Evolutionary conservation across 495 filamentous ascomycete species (phyloP).

Genomic region (Penicillium bialowiezense): DNA sequence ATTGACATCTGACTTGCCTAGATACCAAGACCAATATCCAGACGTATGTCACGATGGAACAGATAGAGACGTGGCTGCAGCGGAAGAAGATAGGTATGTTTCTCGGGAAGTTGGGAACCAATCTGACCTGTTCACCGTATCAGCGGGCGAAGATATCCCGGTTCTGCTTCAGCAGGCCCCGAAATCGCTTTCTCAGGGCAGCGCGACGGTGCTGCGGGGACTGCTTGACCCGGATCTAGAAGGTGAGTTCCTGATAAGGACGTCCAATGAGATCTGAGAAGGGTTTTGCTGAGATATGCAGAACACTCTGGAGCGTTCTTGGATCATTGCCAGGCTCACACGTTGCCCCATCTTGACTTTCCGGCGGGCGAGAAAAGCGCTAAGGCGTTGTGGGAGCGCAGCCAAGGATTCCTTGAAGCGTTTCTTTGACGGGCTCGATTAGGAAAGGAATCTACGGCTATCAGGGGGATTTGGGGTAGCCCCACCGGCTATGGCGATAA

Average conservation of each 20-base stretch:
- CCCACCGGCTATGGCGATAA: too few relatives aligned
- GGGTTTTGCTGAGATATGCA: background rate
- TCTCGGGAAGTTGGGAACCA: background rate
- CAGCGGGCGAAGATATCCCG: slow-evolving; percentile 19
- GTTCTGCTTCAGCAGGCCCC: slow-evolving; percentile 21
- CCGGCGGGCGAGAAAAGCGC: slow-evolving; percentile 34
- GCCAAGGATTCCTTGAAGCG: slow-evolving; percentile 44
- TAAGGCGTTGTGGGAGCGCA: slow-evolving; percentile 45
- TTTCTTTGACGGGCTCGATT: background rate
- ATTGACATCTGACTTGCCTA: background rate
- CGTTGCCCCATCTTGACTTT: slow-evolving; percentile 23
- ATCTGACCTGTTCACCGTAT: background rate
- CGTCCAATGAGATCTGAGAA: background rate
- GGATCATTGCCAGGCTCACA: slow-evolving; percentile 28
- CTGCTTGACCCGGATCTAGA: slow-evolving; percentile 23
- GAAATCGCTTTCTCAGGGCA: slow-evolving; percentile 19
- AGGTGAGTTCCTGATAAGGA: slow-evolving; percentile 11
- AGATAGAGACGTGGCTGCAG: slow-evolving; percentile 23
- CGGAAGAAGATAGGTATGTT: slow-evolving; percentile 19
- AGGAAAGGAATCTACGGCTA: slow-evolving; percentile 5
- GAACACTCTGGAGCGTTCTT: slow-evolving; percentile 28
- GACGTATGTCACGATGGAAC: slow-evolving; percentile 13
- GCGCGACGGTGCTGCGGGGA: slow-evolving; percentile 18
- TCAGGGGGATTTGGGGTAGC: background rate
- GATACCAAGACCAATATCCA: slow-evolving; percentile 22